phyloP scores from a whole-genome alignment of 257 asterid species.

The Gentiana straminea region DNA sequence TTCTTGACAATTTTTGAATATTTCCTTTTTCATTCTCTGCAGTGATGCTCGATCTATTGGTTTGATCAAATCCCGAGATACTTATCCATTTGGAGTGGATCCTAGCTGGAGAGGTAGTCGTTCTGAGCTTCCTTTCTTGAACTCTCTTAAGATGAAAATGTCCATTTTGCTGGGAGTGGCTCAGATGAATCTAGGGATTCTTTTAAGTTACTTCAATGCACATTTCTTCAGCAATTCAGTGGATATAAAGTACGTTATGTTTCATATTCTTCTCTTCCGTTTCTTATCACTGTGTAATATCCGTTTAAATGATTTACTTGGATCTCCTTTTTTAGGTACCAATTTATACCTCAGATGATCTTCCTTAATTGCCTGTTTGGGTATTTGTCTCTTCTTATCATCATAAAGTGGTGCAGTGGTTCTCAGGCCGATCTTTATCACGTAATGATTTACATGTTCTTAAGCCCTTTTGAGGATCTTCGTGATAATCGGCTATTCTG shows the following conservation, averaged over 20 bases:
- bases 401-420: constrained; percentile 85
- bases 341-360: constrained; percentile 83
- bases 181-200: constrained; percentile 89
- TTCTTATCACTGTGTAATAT: constrained; percentile 3
- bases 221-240: constrained; percentile 51
- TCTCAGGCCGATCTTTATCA: constrained; percentile 93
- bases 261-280: constrained; percentile 6
- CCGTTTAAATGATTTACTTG: constrained; percentile 14
- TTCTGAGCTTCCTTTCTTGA: constrained; percentile 86
- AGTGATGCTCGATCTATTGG: constrained; percentile 67
- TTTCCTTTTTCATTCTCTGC: constrained; percentile 16
- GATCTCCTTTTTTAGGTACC: constrained; percentile 50
- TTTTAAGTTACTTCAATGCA: constrained; percentile 77
- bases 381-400: constrained; percentile 77
- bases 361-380: constrained; percentile 92
- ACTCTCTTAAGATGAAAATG: constrained; percentile 92
- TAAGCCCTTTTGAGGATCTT: constrained; percentile 87
- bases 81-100: constrained; percentile 96
- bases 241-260: constrained; percentile 55
- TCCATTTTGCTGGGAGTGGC: constrained; percentile 81
- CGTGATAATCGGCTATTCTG: constrained; percentile 69
- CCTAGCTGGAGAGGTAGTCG: constrained; percentile 98
- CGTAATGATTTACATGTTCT: constrained; percentile 95
- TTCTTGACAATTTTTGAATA: no score
- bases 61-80: constrained; percentile 49